These are phyloP conservation scores for Kwoniella sp. DNA, from an alignment of 768 basidiomycete species.

Conservation along the genomic window DNA sequence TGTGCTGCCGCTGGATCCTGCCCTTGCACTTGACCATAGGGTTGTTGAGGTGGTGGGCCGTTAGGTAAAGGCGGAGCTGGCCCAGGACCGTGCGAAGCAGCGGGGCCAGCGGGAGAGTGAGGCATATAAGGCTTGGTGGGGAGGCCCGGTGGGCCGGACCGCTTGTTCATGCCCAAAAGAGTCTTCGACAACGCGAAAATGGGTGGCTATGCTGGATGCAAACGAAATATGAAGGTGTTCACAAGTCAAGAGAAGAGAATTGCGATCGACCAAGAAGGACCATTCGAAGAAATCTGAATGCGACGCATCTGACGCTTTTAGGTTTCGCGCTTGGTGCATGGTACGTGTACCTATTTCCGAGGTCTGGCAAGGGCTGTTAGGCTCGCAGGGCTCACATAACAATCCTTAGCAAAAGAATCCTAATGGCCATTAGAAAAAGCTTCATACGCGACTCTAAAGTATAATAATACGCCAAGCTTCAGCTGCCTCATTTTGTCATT, in stretches of 20 bases:
- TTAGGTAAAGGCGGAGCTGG: slow-evolving; percentile 44
- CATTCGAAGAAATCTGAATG: not conserved
- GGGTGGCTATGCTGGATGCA: too few species aligned
- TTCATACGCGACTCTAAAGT: too few species aligned
- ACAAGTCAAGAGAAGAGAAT: slow-evolving; percentile 1
- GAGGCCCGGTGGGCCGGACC: slow-evolving; percentile 20
- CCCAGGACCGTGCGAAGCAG: slow-evolving; percentile 22
- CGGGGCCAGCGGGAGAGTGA: not conserved
- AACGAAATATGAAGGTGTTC: not conserved
- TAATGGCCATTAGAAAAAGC: too few species aligned
- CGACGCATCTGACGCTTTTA: not conserved
- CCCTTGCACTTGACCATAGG: slow-evolving; percentile 15
- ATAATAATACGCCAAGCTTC: too few species aligned
- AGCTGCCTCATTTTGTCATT: too few species aligned
- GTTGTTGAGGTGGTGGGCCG: slow-evolving; percentile 36
- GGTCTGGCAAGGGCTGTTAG: not conserved
- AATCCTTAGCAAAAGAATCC: too few species aligned
- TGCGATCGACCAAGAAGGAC: not conserved
- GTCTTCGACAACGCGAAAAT: too few species aligned
- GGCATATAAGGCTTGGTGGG: slow-evolving; percentile 36
- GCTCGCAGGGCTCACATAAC: not conserved
- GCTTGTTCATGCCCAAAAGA: slow-evolving; percentile 23
- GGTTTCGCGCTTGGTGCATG: too few species aligned
- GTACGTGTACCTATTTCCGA: too few species aligned
- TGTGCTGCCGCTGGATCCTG: slow-evolving; percentile 33